Conservation (phyloP, 2,329 filamentous ascomycete genomes). For the Thelonectria discophora region DNA sequence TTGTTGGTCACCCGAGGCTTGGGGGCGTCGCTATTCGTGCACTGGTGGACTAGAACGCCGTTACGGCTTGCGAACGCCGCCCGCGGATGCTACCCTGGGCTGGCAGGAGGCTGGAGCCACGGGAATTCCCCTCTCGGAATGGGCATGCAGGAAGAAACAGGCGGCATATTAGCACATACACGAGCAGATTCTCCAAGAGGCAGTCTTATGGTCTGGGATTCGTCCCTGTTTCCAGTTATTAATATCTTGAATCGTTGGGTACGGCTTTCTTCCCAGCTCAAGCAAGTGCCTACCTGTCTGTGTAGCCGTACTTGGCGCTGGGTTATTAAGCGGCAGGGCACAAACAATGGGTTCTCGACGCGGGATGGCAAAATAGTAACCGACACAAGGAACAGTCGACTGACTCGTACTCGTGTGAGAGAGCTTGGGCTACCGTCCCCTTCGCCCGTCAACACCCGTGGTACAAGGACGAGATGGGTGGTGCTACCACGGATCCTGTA, state of each 20-base stretch:
- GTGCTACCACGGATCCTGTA: too few species aligned
- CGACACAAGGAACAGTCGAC: neutral
- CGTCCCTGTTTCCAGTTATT: too few species aligned
- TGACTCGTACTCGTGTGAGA: neutral
- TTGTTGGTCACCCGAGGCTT: conserved; percentile 1
- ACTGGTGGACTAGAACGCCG: conserved; percentile 8
- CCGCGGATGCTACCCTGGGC: too few species aligned
- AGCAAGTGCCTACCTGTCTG: neutral
- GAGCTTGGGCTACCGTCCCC: neutral
- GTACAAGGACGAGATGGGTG: neutral
- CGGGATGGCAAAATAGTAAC: neutral
- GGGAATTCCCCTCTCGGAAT: neutral
- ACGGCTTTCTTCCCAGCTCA: too few species aligned
- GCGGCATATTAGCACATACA: neutral
- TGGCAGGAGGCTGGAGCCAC: too few species aligned
- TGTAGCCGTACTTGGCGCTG: too few species aligned
- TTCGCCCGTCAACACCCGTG: neutral
- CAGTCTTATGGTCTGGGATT: neutral
- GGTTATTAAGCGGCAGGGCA: neutral
- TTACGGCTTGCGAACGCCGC: conserved; percentile 15
- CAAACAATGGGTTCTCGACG: neutral
- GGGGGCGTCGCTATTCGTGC: neutral
- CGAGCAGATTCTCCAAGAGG: neutral
- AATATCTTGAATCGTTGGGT: too few species aligned
- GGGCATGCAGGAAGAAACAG: conserved; percentile 2